Evolutionary conservation across 192 early-diverging fungal species (phyloP).

Genomic region (Fimicolochytrium jonesii): DNA sequence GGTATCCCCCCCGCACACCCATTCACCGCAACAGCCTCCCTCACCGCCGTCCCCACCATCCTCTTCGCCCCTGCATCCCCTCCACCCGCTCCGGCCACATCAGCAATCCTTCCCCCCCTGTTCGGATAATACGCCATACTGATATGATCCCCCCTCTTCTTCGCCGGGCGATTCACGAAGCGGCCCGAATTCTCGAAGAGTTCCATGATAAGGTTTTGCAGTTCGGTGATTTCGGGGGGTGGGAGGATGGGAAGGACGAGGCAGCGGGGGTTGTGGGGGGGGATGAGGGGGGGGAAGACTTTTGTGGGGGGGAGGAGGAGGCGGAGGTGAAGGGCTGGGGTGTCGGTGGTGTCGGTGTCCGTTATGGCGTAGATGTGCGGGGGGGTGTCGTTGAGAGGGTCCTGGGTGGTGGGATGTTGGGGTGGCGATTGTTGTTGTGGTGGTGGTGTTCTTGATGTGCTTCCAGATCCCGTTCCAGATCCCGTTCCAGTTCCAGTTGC

Average conservation of each 20-base stretch:
- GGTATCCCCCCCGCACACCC: not conserved
- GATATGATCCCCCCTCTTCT: constrained; percentile 9
- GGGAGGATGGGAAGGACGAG: constrained; percentile 8
- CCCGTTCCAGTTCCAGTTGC: too few relatives aligned
- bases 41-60: not conserved
- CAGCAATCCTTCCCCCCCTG: not conserved
- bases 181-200: not conserved
- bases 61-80: not conserved
- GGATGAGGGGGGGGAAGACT: constrained; percentile 9
- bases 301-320: not conserved
- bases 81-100: not conserved
- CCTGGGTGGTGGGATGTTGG: too few relatives aligned
- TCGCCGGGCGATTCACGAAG: constrained; percentile 2
- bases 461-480: too few relatives aligned
- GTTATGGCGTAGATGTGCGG: too few relatives aligned
- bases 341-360: not conserved
- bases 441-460: too few relatives aligned
- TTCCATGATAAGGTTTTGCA: not conserved
- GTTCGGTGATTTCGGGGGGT: not conserved
- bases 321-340: not conserved
- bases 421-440: too few relatives aligned
- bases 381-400: too few relatives aligned
- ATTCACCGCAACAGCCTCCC: not conserved
- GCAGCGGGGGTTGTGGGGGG: not conserved
- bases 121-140: constrained; percentile 14